Conservation (phyloP, 2,329 filamentous ascomycete genomes). For the Venturiaceae sp. region DNA sequence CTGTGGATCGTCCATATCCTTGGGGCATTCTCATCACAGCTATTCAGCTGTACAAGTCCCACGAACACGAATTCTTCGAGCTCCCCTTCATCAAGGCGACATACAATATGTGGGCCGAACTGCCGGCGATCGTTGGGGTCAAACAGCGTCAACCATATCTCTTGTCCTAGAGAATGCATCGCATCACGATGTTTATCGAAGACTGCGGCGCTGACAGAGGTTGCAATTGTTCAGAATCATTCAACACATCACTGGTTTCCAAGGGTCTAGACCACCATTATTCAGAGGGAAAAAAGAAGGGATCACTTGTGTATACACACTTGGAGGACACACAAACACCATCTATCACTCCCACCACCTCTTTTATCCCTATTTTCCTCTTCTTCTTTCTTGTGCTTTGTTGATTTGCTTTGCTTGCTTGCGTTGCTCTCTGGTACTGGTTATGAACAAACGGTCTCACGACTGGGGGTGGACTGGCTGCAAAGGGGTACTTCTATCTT, state of each 20-base stretch:
- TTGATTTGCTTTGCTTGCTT: background rate
- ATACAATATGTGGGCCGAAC: constrained; percentile 4
- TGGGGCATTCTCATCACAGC: constrained; percentile 90
- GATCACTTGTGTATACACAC: background rate
- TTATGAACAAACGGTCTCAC: background rate
- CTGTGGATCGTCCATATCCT: constrained; percentile 85
- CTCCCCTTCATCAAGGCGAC: constrained; percentile 83
- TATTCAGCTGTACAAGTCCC: constrained; percentile 83
- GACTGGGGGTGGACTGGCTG: background rate
- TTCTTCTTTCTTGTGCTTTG: background rate
- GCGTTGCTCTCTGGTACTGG: background rate
- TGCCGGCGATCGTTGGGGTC: background rate
- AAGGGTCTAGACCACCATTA: background rate
- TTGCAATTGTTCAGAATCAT: no score
- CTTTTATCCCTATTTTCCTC: background rate
- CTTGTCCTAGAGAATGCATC: background rate
- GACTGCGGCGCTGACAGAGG: background rate
- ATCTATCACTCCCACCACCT: background rate
- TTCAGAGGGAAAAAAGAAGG: background rate
- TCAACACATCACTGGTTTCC: background rate
- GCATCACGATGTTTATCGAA: background rate
- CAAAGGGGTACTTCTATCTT: background rate
- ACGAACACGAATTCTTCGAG: constrained; percentile 85
- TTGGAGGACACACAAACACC: background rate
- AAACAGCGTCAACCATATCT: background rate